Base-by-base conservation (phyloP, 1,139 yeast genomes). In the Geotrichum candidum region DNA sequence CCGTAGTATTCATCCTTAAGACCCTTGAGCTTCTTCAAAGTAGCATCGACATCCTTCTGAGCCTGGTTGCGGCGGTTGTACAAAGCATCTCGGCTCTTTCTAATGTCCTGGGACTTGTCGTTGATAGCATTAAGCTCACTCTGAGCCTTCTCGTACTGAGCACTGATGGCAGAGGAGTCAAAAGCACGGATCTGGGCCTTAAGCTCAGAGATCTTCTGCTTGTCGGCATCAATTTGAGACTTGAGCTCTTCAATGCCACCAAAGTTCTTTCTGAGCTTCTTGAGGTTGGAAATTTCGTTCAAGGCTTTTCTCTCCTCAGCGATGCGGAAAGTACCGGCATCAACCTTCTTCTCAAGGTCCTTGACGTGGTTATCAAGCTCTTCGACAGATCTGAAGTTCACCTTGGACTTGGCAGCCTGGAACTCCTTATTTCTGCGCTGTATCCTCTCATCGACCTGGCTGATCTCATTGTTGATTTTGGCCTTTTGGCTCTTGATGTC, bases 291-390 rank as follows among this genome's bases (percentile, higher is more conserved):
- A 81, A 91, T 89, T 77, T 94, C 98, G 78, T 88, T 88, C 69
- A 95, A 85, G 68, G 81, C 78, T 74, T 86, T 83, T 80, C 91
- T 88, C 81, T 95, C 99, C 67, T 94, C 97, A 61, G 92, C 98
- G 72, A 95, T 84, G 72, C 90, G 85, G 75, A 95, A 80, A 60
- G 82, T 79, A 65, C 99, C 99, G 60, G 89, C 78, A n/a, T 94
- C 97, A 71, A 91, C 83, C 72, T 81, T 79, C 67, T 77, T 76
- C 74, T 92, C 84, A 76, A 87, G 84, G 23, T 63, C 63, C 64
- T 80, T 79, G 71, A 91, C 96, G 69, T 92, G 88, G 22, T 50
- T 51, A 41, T 61, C 61, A 9, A 59, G 61, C 68, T 92, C 98
- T 56, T 82, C 90, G 66, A 82, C 85, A 60, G 83, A 78, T 77